Base-by-base conservation (phyloP, 805 yeast genomes). In the Priceomyces medius region DNA sequence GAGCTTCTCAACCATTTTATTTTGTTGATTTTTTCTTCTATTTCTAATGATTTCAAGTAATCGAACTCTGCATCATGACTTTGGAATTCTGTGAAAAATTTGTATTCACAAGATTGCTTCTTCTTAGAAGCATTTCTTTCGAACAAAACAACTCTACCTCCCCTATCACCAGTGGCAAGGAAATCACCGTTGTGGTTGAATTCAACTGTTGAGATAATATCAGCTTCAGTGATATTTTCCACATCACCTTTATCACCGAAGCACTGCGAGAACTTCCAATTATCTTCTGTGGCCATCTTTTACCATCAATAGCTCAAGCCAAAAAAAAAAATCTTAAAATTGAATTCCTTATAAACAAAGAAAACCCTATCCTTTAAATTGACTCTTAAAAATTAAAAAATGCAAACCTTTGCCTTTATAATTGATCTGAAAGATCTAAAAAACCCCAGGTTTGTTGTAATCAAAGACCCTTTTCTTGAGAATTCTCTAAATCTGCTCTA, bases 171-270 rank as follows among this genome's bases (percentile, higher is more conserved):
- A 1, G 99, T 93, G 45, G 99, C 99, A 43, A 93, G 71, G 58
- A 84, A 93, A 59, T 93, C 89, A 38, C 99, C 99, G 6, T 93
- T 80, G 58, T 83, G 86, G 62, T 93, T 97, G 57, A 93, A 93
- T 67, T 93, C 98, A 31, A 93, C 97, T 2, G 99, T 88, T 14
- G 97, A 86, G 47, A 93, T 93, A 59, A 93, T 90, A 63, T 93
- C 99, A 3, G 97, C 97, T 59, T 90, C 98, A 2, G 97, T 89
- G 56, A 90, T 88, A 56, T 82, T 85, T 51, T 91, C 98, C 43
- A 90, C 85, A 63, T 93, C 99, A 36, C 96, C 96, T 64, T 95
- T 93, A 65, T 93, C 99, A 49, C 99, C 99, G 74, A 93, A 93
- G 64, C 99, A 93, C 65, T 90, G 98, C 54, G 95, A 85, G 63